Percentiles rank a stretch among this genome's conserved stretches.
Conservation (phyloP, 75 land plant species). For the Picea sitchensis region DNA sequence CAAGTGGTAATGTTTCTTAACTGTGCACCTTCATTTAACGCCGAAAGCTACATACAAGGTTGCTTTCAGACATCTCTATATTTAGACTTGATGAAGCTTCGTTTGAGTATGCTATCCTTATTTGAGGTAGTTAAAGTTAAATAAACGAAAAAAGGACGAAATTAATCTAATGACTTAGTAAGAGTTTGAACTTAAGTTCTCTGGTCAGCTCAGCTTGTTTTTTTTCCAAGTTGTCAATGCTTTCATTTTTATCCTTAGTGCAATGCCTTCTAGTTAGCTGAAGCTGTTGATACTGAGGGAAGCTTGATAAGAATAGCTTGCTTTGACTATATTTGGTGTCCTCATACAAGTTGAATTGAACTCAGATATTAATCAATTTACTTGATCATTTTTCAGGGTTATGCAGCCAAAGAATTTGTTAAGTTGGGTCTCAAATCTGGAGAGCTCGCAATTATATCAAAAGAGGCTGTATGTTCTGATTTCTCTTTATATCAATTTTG, state of each 20-base stretch:
- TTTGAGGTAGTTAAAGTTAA: background rate
- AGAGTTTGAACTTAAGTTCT: background rate
- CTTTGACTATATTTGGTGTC: slow-evolving; percentile 1
- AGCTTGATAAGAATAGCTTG: background rate
- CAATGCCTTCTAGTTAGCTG: background rate
- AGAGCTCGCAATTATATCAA: slow-evolving; percentile 92
- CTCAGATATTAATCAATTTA: background rate
- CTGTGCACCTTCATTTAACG: background rate
- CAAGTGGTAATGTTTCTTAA: background rate
- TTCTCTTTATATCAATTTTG: background rate
- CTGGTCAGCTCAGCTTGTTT: background rate
- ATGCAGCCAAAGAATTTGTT: slow-evolving; percentile 94
- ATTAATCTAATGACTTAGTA: background rate
- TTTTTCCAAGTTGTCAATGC: background rate
- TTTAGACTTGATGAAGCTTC: background rate
- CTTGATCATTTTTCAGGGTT: slow-evolving; percentile 53
- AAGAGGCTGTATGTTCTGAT: slow-evolving; percentile 72
- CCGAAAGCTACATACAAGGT: background rate
- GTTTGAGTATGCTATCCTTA: background rate
- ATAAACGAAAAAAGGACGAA: background rate
- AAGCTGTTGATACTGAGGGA: background rate
- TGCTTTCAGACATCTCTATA: no score
- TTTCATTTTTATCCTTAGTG: background rate
- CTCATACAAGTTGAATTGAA: background rate
- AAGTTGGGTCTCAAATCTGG: slow-evolving; percentile 78